These are phyloP conservation scores for Lycium ferocissimum DNA, from an alignment of 257 asterid genomes.

Conservation along the genomic window DNA sequence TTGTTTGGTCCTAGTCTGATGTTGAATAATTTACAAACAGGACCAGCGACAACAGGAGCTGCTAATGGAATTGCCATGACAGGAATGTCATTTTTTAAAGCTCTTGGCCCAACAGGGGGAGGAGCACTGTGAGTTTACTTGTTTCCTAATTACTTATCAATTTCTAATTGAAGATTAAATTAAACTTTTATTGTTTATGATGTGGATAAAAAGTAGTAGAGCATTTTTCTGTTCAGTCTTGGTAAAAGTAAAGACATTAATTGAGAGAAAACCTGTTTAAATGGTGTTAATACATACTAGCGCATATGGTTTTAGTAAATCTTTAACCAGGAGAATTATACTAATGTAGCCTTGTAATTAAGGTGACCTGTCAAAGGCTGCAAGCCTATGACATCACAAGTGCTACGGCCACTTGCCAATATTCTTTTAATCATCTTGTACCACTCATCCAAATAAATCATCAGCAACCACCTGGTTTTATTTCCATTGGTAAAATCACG, in stretches of 20 bases:
- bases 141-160: slow-evolving; percentile 17
- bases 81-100: slow-evolving; percentile 78
- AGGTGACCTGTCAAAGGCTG: background rate
- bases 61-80: slow-evolving; percentile 93
- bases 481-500: background rate
- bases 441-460: no score
- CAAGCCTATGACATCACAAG: no score
- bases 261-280: background rate
- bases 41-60: slow-evolving; percentile 74
- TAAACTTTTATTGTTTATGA: background rate
- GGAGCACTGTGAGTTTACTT: slow-evolving; percentile 75
- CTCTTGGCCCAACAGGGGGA: slow-evolving; percentile 81
- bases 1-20: background rate
- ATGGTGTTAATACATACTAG: background rate
- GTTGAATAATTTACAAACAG: slow-evolving; percentile 43
- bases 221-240: background rate
- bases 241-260: background rate
- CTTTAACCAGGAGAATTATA: background rate
- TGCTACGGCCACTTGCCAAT: no score
- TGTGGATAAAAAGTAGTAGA: background rate
- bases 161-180: background rate
- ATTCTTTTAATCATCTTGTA: no score
- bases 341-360: background rate
- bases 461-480: background rate
- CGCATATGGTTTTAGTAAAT: background rate